Evolutionary conservation across 176 grass and related monocot species (phyloP).

Genomic region (Ensete ventricosum): DNA sequence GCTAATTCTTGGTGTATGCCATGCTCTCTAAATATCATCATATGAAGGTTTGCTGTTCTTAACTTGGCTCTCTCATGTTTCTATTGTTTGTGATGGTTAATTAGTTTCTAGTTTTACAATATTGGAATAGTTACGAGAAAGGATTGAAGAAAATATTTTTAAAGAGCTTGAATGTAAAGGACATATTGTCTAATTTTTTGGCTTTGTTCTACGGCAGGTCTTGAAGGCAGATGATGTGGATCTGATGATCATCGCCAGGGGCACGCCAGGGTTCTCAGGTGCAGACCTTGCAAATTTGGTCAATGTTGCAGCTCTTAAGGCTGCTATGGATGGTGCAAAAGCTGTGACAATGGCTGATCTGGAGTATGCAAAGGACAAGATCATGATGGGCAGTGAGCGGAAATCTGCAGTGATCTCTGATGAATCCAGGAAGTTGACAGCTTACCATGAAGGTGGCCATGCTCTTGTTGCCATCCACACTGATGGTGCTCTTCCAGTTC

Average conservation of each 20-base stretch:
- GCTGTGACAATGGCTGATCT: slow-evolving; percentile 60
- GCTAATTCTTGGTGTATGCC: too few relatives aligned
- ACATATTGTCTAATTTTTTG: background rate
- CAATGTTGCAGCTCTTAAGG: slow-evolving; percentile 82
- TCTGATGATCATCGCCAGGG: slow-evolving; percentile 80
- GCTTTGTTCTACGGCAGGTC: slow-evolving; percentile 30
- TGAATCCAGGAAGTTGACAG: slow-evolving; percentile 59
- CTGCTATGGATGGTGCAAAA: slow-evolving; percentile 76
- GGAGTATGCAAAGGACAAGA: slow-evolving; percentile 82
- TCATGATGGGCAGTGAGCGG: slow-evolving; percentile 87
- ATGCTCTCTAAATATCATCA: too few relatives aligned
- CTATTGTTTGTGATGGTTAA: too few relatives aligned
- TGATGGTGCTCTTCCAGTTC: slow-evolving; percentile 57
- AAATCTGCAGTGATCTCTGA: slow-evolving; percentile 76
- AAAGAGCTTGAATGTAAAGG: background rate
- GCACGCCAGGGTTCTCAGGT: slow-evolving; percentile 84
- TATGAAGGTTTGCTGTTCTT: too few relatives aligned
- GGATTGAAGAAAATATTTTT: background rate
- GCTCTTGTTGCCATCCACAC: slow-evolving; percentile 53
- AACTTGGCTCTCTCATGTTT: too few relatives aligned
- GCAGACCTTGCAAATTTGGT: slow-evolving; percentile 89
- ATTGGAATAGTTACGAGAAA: background rate
- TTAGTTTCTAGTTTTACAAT: background rate
- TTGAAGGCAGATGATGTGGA: slow-evolving; percentile 73
- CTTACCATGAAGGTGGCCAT: slow-evolving; percentile 47